Percentiles rank a stretch among this genome's conserved stretches.
Evolutionary conservation across 306 rosid genomes (phyloP).

Genomic region (Hylodesmum podocarpum): DNA sequence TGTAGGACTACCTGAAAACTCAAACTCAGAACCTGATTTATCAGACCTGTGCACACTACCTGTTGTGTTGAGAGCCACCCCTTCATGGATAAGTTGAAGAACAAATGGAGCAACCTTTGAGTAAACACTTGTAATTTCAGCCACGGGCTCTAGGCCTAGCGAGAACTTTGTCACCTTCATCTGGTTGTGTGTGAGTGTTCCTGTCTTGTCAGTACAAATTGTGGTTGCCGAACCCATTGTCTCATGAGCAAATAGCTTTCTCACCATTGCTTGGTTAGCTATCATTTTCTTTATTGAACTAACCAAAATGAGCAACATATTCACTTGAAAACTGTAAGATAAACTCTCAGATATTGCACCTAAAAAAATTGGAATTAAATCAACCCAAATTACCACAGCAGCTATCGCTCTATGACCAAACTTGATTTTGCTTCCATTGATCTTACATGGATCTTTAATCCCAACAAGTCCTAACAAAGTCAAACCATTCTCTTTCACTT

Average conservation of each 20-base stretch:
- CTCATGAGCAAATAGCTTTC: conserved; percentile 41
- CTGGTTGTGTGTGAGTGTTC: conserved; percentile 38
- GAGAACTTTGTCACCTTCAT: conserved; percentile 43
- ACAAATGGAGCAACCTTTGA: conserved; percentile 25
- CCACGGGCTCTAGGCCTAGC: conserved; percentile 25
- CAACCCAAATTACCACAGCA: conserved; percentile 28
- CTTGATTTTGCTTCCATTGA: conserved; percentile 25
- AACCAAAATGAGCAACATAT: conserved; percentile 34
- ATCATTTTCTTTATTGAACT: conserved; percentile 49
- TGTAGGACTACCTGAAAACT: conserved; percentile 41
- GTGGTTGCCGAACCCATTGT: conserved; percentile 45
- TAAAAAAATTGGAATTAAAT: conserved; percentile 39
- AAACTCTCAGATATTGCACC: conserved; percentile 43
- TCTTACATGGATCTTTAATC: conserved; percentile 44
- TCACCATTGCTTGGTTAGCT: conserved; percentile 46
- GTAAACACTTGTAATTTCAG: background rate
- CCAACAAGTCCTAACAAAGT: conserved; percentile 36
- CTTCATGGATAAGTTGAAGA: conserved; percentile 33
- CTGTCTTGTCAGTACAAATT: conserved; percentile 43
- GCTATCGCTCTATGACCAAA: conserved; percentile 33
- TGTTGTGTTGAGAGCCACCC: conserved; percentile 38
- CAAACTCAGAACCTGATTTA: conserved; percentile 4
- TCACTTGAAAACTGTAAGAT: conserved; percentile 34
- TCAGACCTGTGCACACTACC: conserved; percentile 25
- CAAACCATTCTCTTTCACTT: conserved; percentile 25